Percentiles rank a stretch among this genome's conserved stretches.
Conservation (phyloP, 2,329 filamentous ascomycete genomes). For the Trichophyton equinum region DNA sequence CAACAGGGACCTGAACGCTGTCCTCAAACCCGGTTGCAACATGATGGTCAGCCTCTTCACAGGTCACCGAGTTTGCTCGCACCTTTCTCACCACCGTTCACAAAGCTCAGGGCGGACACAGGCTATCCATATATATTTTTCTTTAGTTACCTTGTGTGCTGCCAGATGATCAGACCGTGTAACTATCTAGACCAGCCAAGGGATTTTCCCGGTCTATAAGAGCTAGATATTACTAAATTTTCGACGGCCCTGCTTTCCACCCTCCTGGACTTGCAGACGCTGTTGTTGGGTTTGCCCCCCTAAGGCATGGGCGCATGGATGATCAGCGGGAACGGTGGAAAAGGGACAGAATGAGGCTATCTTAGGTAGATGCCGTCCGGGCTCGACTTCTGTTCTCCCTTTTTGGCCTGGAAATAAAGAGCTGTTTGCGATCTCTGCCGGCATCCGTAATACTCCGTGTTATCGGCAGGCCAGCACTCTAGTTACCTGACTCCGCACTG, state of each 20-base stretch:
- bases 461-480: not conserved
- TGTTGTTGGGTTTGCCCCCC: not conserved
- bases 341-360: not conserved
- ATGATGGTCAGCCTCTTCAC: not conserved
- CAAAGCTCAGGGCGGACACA: not conserved
- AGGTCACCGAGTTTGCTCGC: not conserved
- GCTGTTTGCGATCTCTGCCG: too few relatives aligned
- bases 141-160: not conserved
- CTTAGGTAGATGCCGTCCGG: too few relatives aligned
- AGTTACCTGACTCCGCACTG: too few relatives aligned
- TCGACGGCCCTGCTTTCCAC: not conserved
- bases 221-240: not conserved
- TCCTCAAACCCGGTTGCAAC: not conserved
- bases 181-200: constrained; percentile 2
- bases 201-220: not conserved
- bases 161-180: not conserved
- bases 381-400: too few relatives aligned
- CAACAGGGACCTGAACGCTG: not conserved
- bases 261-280: not conserved
- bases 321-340: not conserved
- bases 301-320: not conserved
- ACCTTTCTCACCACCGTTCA: not conserved
- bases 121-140: not conserved
- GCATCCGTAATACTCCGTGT: not conserved
- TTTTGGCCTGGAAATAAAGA: too few relatives aligned